phyloP scores from a whole-genome alignment of 306 rosid species.

The Inga leiocalycina region DNA sequence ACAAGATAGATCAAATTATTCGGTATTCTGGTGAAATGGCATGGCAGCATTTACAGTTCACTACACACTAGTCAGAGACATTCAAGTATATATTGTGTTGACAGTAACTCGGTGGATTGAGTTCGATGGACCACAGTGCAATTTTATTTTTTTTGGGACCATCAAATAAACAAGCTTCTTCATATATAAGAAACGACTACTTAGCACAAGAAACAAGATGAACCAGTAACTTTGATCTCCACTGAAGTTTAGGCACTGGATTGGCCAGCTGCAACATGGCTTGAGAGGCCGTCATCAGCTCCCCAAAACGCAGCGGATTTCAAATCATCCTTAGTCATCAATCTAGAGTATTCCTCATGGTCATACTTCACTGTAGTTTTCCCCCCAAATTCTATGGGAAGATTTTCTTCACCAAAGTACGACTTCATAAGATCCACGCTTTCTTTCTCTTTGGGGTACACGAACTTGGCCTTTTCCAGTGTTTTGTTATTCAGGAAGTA shows the following conservation, averaged over 20 bases:
- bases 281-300: slow-evolving; percentile 40
- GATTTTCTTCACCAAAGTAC: slow-evolving; percentile 80
- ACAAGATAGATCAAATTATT: neutral
- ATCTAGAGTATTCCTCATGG: slow-evolving; percentile 65
- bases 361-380: slow-evolving; percentile 61
- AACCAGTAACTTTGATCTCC: neutral
- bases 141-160: neutral
- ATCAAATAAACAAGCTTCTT: neutral
- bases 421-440: slow-evolving; percentile 83
- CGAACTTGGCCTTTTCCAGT: slow-evolving; percentile 80
- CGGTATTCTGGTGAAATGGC: neutral
- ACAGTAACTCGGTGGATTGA: neutral
- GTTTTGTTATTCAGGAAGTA: slow-evolving; percentile 78
- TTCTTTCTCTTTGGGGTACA: slow-evolving; percentile 68
- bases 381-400: slow-evolving; percentile 81
- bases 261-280: slow-evolving; percentile 41
- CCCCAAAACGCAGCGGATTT: slow-evolving; percentile 71
- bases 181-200: neutral
- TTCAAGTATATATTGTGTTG: neutral
- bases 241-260: slow-evolving; percentile 6
- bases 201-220: neutral
- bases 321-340: slow-evolving; percentile 75
- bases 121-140: neutral
- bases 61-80: neutral
- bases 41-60: neutral